These are phyloP conservation scores for Amylocystis lapponica DNA, from an alignment of 768 basidiomycete species.

Conservation along the genomic window DNA sequence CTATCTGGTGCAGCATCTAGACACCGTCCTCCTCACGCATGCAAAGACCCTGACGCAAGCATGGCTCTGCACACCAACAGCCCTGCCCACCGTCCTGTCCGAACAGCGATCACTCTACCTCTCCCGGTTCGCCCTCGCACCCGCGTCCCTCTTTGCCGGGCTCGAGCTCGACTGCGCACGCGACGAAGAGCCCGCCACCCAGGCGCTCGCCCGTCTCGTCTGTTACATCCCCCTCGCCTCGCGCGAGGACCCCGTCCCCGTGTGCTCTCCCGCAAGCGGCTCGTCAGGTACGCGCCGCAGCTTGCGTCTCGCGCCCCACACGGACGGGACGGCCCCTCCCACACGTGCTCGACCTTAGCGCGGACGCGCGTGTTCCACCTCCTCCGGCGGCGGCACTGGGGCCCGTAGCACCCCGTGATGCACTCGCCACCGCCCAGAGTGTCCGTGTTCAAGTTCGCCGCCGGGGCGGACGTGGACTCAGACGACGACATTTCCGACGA, in stretches of 20 bases:
- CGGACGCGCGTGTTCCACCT: conserved; percentile 14
- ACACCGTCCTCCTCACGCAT: not conserved
- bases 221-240: conserved; percentile 25
- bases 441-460: not conserved
- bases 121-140: conserved; percentile 28
- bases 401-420: conserved; percentile 14
- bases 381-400: conserved; percentile 13
- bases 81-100: not conserved
- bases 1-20: no score
- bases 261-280: not conserved
- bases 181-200: conserved; percentile 18
- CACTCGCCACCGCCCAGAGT: not conserved
- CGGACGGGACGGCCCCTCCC: not conserved
- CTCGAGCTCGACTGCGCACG: not conserved
- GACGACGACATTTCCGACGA: conserved; percentile 8
- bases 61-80: not conserved
- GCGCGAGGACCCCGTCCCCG: not conserved
- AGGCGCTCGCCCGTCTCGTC: conserved; percentile 35
- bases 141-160: conserved; percentile 14
- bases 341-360: conserved; percentile 4
- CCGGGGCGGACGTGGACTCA: conserved; percentile 5
- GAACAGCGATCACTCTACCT: conserved; percentile 20
- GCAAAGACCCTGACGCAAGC: not conserved
- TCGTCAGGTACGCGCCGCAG: not conserved
- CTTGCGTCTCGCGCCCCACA: not conserved